Base-by-base conservation (phyloP, 352 stramenopile species). In the Globisporangium heterothallicum region DNA sequence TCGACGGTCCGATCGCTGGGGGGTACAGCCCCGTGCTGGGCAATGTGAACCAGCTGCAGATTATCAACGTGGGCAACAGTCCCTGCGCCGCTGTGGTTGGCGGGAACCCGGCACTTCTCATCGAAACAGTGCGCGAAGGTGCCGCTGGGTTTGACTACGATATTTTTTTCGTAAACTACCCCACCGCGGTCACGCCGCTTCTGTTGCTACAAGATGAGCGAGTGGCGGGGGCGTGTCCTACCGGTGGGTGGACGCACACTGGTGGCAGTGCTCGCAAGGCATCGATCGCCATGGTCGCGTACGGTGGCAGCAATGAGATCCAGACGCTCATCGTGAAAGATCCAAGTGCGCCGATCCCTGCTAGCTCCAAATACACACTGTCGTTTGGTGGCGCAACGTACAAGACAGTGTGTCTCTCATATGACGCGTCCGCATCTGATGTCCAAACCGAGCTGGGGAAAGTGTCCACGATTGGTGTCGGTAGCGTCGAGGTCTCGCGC, bases 71-170 rank as follows among this genome's bases (percentile, higher is more conserved):
- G 6, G 83, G 68, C 6, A 63, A 45, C 4, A 56, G 54, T 6
- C 47, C 63, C 16, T 94, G 83, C 25, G 53, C 46, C 2, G 52
- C 69, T 10, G 66, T 84, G 3, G 58, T 54, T 1, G 68, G 70
- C 1, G 68, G 76, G 0, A 69, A 77, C 4, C 81, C 80, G 9
- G 75, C 71, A 4, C 45, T 94, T 18, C 79, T 80, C 1, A 47
- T 90, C 1, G 77, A 94, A 45, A 94, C 80, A 0, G 63, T 91
- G 9, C 71, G 77, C 4, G 58, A 86, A 43, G 83, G 83, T 0
- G 50, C 60, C 4, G 56, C 78, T 2, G 76, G 72, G 0, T 94
- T 69, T 47, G 73, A 62, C 10, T 94, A 94, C 56, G 79, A 94
- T 40, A 74, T 94, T 12, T 92, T 72, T 51, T 92, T 92, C 40